A percentile compares a stretch with the other conserved stretches of the same genome.
These are phyloP conservation scores for Cymbopogon citratus DNA, from an alignment of 176 grass and related monocot genomes.

Conservation along the genomic window DNA sequence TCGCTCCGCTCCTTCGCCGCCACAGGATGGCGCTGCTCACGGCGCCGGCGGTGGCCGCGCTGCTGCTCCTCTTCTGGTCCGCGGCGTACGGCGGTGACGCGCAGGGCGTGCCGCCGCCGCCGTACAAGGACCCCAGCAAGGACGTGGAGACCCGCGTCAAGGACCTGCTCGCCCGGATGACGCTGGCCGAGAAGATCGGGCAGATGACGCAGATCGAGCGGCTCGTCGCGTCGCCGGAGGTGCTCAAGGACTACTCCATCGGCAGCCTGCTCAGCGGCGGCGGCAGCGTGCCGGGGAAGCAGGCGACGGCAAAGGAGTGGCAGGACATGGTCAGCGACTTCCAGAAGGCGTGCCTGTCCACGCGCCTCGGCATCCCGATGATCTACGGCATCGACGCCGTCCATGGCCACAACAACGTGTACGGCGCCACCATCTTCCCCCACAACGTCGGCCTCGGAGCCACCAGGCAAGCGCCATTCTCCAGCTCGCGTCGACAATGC, in stretches of 20 bases:
- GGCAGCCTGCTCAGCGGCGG: slow-evolving; percentile 94
- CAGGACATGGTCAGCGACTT: slow-evolving; percentile 62
- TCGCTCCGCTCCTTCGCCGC: slow-evolving; percentile 28
- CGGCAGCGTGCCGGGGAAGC: slow-evolving; percentile 67
- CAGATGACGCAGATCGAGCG: slow-evolving; percentile 99
- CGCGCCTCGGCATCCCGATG: slow-evolving; percentile 82
- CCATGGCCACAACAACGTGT: slow-evolving; percentile 94
- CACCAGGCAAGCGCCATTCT: slow-evolving; percentile 41
- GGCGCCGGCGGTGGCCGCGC: slow-evolving; percentile 32
- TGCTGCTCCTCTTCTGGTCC: slow-evolving; percentile 48
- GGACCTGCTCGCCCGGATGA: slow-evolving; percentile 68
- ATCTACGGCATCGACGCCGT: slow-evolving; percentile 98
- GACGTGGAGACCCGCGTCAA: slow-evolving; percentile 47
- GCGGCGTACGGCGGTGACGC: slow-evolving; percentile 38
- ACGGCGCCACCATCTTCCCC: slow-evolving; percentile 91
- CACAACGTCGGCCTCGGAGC: slow-evolving; percentile 94
- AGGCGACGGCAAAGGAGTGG: slow-evolving; percentile 60
- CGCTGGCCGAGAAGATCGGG: slow-evolving; percentile 83
- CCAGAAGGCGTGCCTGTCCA: slow-evolving; percentile 61
- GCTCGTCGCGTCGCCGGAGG: slow-evolving; percentile 52
- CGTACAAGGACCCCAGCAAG: slow-evolving; percentile 60
- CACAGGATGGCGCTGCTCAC: slow-evolving; percentile 60
- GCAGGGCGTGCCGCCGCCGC: slow-evolving; percentile 13
- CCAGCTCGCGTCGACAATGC: neutral
- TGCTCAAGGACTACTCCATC: slow-evolving; percentile 73